Evolutionary conservation across 768 basidiomycete species (phyloP), one percentile per base, ranked within the genome.

Genomic region (Pleurotus ostreatus): DNA sequence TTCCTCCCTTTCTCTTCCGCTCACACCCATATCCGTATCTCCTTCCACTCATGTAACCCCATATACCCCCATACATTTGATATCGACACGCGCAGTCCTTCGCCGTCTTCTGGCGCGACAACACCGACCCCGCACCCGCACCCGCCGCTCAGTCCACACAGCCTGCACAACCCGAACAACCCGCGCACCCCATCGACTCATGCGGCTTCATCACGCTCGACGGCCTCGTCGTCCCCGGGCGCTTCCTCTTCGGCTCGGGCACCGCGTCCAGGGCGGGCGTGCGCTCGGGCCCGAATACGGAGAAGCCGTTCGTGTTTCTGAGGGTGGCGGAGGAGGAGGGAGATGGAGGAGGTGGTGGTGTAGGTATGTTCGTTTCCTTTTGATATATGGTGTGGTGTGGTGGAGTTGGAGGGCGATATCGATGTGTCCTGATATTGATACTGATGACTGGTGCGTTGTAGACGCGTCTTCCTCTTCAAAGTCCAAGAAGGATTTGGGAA

Each of bases 171-270:
- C 22, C 22, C 22, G 22, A 22, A 22, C 22, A 22, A 2, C 22
- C 23, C 55, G 86, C 80, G 30, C 74, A 80, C 38, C 65, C 65
- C 25, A 65, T 81, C 5, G 76, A 81, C 53, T 81, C 83, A 3
- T 86, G 83, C 56, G 70, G 78, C 0, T 88, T 78, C 62, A 81
- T 90, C 18, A 74, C 72, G n/a, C 68, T 89, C 6, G 88, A 89
- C 63, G 87, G 86, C 2, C 74, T 79, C 51, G 68, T 75, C 2
- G 81, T 84, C 1, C 81, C 88, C 1, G 88, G 87, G 4, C 70
- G 80, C 13, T 88, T 86, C 61, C 65, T 88, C 15, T 76, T 71
- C 26, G 87, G 87, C 4, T 55, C 68, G 12, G 87, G 88, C 0
- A 69, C 71, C n/a, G 68, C 84, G 15, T 78, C 63, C n/a, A 76